Percentiles rank a stretch among this genome's conserved stretches.
Evolutionary conservation across 176 grass and related monocot genomes (phyloP).

Genomic region (Musa itinerans): DNA sequence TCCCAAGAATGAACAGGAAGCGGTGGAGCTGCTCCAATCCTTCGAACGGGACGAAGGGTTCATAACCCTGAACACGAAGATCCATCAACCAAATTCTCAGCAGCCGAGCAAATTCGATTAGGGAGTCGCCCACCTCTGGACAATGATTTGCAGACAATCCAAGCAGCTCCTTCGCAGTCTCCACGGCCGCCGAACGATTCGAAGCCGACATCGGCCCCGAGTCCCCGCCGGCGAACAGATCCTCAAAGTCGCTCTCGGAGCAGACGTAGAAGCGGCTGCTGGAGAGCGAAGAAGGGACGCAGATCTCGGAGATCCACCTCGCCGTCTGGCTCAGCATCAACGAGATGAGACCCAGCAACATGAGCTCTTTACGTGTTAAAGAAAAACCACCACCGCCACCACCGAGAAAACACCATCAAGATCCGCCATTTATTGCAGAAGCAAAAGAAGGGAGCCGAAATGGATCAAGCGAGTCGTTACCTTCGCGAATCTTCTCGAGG

Average conservation of each 20-base stretch:
- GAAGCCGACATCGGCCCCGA: conserved; percentile 34
- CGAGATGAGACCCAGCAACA: conserved; percentile 87
- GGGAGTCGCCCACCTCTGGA: conserved; percentile 31
- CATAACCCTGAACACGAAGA: conserved; percentile 55
- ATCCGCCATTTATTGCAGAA: conserved; percentile 10
- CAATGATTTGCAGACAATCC: conserved; percentile 31
- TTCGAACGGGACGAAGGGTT: conserved; percentile 85
- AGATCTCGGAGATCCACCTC: conserved; percentile 80
- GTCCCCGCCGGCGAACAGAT: conserved; percentile 1
- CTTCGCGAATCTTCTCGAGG: conserved; percentile 92
- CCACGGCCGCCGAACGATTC: neutral
- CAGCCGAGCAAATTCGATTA: neutral
- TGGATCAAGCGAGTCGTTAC: conserved; percentile 12
- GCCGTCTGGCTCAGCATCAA: conserved; percentile 89
- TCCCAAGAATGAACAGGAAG: conserved; percentile 87
- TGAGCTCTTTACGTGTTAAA: conserved; percentile 45
- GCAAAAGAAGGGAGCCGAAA: neutral
- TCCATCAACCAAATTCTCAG: conserved; percentile 7
- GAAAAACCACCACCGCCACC: neutral
- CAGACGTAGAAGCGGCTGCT: conserved; percentile 69
- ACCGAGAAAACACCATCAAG: neutral
- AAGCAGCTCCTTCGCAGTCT: conserved; percentile 15
- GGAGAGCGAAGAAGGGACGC: conserved; percentile 62
- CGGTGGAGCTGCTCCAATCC: conserved; percentile 86
- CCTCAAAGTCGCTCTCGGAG: conserved; percentile 43